phyloP scores from a whole-genome alignment of 306 rosid genomes.

The Pterocarpus santalinus region DNA sequence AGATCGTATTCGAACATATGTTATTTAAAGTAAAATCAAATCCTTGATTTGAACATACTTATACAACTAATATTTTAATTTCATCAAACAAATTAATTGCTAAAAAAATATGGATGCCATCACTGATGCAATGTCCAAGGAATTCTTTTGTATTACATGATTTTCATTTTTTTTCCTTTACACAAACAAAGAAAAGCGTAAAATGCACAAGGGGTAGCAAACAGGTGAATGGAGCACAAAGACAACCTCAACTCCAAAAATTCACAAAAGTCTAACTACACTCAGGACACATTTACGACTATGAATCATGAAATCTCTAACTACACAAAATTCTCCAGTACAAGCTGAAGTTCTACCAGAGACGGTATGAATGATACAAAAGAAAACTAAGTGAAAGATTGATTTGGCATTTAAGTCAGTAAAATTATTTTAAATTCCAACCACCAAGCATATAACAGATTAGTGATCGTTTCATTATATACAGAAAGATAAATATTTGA shows the following conservation, averaged over 20 bases:
- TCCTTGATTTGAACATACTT: background rate
- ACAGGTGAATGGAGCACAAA: conserved; percentile 7
- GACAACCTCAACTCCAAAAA: background rate
- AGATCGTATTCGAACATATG: conserved; percentile 22
- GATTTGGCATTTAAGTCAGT: too few species aligned
- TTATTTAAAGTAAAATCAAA: conserved; percentile 13
- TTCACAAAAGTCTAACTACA: background rate
- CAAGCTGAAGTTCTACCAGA: too few species aligned
- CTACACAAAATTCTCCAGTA: too few species aligned
- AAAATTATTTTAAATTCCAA: too few species aligned
- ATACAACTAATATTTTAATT: background rate
- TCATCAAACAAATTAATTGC: conserved; percentile 11
- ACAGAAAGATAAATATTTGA: conserved; percentile 16
- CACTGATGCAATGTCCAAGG: background rate
- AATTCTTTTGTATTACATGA: background rate
- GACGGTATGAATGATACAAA: background rate
- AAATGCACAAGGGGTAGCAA: conserved; percentile 7
- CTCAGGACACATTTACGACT: too few species aligned
- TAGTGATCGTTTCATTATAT: background rate
- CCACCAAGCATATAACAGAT: too few species aligned
- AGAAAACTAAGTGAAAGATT: too few species aligned
- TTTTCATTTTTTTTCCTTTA: conserved; percentile 16
- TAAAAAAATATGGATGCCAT: conserved; percentile 20
- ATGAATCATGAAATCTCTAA: too few species aligned
- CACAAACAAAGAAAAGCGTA: background rate